These are phyloP conservation scores for Mallotus nudiflorus DNA, from an alignment of 345 rosid species.

Conservation along the genomic window DNA sequence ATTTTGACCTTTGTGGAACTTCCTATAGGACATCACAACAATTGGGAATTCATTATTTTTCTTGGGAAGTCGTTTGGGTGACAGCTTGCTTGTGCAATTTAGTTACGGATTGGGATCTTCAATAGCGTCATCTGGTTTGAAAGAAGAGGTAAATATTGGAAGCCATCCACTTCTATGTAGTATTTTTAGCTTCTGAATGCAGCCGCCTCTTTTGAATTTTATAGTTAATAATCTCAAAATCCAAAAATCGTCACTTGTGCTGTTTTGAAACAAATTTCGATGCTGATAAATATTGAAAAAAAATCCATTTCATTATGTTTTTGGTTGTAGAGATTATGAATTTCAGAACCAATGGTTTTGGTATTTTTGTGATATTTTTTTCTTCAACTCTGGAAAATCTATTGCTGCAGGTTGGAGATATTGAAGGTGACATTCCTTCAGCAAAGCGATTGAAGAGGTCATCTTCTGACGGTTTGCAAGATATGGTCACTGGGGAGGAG, in stretches of 20 bases:
- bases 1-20: slow-evolving; percentile 22
- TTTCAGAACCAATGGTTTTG: background rate
- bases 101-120: slow-evolving; percentile 67
- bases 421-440: slow-evolving; percentile 76
- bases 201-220: background rate
- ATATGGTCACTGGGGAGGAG: slow-evolving; percentile 85
- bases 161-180: slow-evolving; percentile 4
- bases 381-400: background rate
- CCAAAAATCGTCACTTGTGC: too few species aligned
- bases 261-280: too few species aligned
- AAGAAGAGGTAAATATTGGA: slow-evolving; percentile 73
- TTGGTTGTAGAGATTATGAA: background rate
- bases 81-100: slow-evolving; percentile 94
- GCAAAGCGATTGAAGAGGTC: slow-evolving; percentile 77
- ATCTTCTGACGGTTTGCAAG: slow-evolving; percentile 86
- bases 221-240: background rate
- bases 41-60: slow-evolving; percentile 83
- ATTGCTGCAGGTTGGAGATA: slow-evolving; percentile 75
- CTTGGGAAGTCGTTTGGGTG: slow-evolving; percentile 92
- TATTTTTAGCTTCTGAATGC: slow-evolving; percentile 3
- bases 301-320: background rate
- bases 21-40: slow-evolving; percentile 72
- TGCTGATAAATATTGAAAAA: background rate
- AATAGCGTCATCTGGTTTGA: slow-evolving; percentile 53
- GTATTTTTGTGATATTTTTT: background rate